A percentile compares a stretch with the other conserved stretches of the same genome.
phyloP scores from a whole-genome alignment of 495 filamentous ascomycete genomes.

The Arthonia radiata region DNA sequence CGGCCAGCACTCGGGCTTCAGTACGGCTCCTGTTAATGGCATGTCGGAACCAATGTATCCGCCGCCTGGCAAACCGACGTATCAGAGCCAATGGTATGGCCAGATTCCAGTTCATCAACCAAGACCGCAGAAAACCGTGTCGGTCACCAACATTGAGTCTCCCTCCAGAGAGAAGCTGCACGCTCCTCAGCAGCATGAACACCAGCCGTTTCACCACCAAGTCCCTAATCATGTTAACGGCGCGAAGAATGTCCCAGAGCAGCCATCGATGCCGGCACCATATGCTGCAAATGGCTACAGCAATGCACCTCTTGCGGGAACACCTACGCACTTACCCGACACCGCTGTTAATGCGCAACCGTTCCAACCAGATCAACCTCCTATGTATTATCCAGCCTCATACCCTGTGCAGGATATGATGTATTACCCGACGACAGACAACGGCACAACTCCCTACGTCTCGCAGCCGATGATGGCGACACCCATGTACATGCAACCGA shows the following conservation, averaged over 20 bases:
- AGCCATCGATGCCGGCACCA: slow-evolving; percentile 27
- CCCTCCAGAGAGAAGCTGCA: slow-evolving; percentile 47
- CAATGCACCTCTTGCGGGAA: slow-evolving; percentile 63
- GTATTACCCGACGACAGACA: slow-evolving; percentile 22
- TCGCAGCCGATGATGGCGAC: slow-evolving; percentile 10
- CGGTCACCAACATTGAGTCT: slow-evolving; percentile 81
- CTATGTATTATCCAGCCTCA: slow-evolving; percentile 31
- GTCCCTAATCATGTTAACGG: slow-evolving; percentile 45
- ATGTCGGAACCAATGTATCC: no score
- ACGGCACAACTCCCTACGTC: slow-evolving; percentile 21
- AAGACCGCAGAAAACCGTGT: slow-evolving; percentile 81
- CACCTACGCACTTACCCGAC: slow-evolving; percentile 83
- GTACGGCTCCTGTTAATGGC: slow-evolving; percentile 2
- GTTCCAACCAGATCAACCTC: slow-evolving; percentile 49
- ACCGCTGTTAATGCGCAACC: slow-evolving; percentile 77
- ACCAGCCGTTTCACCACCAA: slow-evolving; percentile 81
- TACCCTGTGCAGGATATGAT: slow-evolving; percentile 30
- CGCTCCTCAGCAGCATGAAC: slow-evolving; percentile 43
- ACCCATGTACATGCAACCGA: not conserved
- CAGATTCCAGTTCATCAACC: slow-evolving; percentile 87
- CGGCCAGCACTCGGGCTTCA: slow-evolving; percentile 3
- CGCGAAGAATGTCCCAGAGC: slow-evolving; percentile 27
- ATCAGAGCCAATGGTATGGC: slow-evolving; percentile 51
- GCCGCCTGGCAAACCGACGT: slow-evolving; percentile 45
- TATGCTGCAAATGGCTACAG: slow-evolving; percentile 44